Conservation (phyloP, 345 rosid species). For the Rubroshorea leprosula region DNA sequence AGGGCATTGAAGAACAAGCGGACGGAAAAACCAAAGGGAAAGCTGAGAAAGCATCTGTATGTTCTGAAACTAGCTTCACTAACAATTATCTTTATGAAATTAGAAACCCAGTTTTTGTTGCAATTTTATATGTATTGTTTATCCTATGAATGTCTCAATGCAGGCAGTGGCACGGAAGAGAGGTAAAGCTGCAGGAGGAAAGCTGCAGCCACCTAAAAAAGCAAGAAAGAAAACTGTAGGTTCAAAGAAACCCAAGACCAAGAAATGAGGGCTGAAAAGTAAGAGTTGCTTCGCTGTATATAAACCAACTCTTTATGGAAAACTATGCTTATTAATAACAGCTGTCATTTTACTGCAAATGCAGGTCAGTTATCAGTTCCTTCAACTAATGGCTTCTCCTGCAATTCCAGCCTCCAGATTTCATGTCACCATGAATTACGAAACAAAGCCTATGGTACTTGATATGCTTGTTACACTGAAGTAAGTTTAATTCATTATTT, state of each 20-base stretch:
- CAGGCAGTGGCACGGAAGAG: conserved; percentile 55
- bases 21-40: conserved; percentile 50
- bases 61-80: conserved; percentile 16
- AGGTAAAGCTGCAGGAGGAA: conserved; percentile 48
- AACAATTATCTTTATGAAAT: background rate
- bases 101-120: background rate
- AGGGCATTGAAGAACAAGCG: conserved; percentile 39
- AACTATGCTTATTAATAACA: too few species aligned
- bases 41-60: conserved; percentile 57
- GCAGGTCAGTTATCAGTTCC: too few species aligned
- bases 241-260: conserved; percentile 41
- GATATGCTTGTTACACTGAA: too few species aligned
- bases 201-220: conserved; percentile 54
- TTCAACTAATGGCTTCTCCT: too few species aligned
- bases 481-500: too few species aligned
- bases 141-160: conserved; percentile 20
- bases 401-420: too few species aligned
- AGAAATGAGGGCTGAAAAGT: conserved; percentile 25
- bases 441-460: too few species aligned
- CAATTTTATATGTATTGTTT: conserved; percentile 1
- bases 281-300: background rate
- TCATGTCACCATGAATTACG: too few species aligned
- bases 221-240: conserved; percentile 41
- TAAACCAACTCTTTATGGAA: too few species aligned
- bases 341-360: too few species aligned